These are phyloP conservation scores for Curvularia spicifera DNA, from an alignment of 2,329 filamentous ascomycete species.

Conservation along the genomic window DNA sequence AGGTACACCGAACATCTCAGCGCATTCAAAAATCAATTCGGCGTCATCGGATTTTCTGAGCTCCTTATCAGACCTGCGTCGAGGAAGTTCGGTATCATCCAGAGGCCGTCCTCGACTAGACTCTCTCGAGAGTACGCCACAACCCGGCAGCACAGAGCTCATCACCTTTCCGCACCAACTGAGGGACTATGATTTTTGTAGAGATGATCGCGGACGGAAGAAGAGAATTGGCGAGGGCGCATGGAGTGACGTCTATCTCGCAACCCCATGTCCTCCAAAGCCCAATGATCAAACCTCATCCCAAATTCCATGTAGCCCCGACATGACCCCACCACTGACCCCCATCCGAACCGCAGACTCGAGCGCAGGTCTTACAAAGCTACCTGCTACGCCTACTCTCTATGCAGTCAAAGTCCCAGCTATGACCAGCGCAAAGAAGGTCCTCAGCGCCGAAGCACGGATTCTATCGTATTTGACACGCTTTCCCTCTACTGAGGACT, in stretches of 20 bases:
- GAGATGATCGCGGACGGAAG: constrained; percentile 32
- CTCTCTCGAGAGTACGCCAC: constrained; percentile 26
- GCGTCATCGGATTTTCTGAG: constrained; percentile 26
- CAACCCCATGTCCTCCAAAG: constrained; percentile 31
- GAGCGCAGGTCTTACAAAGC: constrained; percentile 11
- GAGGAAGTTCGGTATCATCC: constrained; percentile 32
- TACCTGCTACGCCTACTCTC: constrained; percentile 23
- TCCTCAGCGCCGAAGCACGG: constrained; percentile 41
- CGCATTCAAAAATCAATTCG: constrained; percentile 31
- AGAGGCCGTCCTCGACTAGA: constrained; percentile 12
- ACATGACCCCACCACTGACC: constrained; percentile 38
- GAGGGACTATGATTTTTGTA: constrained; percentile 38
- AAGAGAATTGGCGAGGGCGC: constrained; percentile 42
- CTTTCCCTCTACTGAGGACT: constrained; percentile 27
- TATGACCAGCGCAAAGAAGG: constrained; percentile 37
- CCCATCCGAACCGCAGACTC: constrained; percentile 32
- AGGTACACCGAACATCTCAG: constrained; percentile 33
- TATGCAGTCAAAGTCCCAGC: constrained; percentile 48
- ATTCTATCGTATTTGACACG: constrained; percentile 44
- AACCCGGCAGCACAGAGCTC: constrained; percentile 31
- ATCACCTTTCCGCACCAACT: constrained; percentile 32
- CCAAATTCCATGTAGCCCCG: constrained; percentile 5
- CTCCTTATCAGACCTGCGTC: constrained; percentile 27
- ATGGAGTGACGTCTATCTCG: constrained; percentile 49
- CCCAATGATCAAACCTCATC: constrained; percentile 8